Evolutionary conservation across 345 rosid genomes (phyloP).

Genomic region (Eucalyptus urophylla): DNA sequence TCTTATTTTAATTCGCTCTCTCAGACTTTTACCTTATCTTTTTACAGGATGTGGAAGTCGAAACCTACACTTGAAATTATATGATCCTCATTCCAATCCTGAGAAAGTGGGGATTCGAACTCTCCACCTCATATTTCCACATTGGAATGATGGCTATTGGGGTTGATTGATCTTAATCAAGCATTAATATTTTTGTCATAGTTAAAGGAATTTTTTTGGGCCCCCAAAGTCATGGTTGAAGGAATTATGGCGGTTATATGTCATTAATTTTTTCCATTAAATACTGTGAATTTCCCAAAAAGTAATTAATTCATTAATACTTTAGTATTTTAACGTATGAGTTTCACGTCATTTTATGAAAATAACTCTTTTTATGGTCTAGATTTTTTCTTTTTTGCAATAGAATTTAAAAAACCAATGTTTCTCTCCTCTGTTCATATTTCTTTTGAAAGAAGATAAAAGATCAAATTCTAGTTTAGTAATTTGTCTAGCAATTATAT

Average conservation of each 20-base stretch:
- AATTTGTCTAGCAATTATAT: not conserved
- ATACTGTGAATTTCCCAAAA: not conserved
- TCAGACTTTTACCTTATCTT: accelerated
- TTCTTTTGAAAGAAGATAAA: not conserved
- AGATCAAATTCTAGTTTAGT: not conserved
- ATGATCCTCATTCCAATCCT: accelerated
- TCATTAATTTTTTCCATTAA: not conserved
- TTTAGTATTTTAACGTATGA: not conserved
- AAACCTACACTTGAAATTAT: too few species aligned
- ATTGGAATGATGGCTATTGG: accelerated
- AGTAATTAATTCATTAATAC: not conserved
- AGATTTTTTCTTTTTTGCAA: not conserved
- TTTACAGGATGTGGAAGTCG: too few species aligned
- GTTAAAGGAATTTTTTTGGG: not conserved
- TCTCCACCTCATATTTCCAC: accelerated
- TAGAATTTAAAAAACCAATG: not conserved
- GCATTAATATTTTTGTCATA: not conserved
- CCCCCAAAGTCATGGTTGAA: not conserved
- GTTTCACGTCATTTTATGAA: not conserved
- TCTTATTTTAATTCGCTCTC: accelerated
- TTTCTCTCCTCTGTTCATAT: not conserved
- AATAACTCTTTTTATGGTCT: not conserved
- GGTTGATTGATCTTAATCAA: not conserved
- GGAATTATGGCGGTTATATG: not conserved
- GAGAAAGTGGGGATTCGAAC: accelerated